Evolutionary conservation across 2,329 filamentous ascomycete genomes (phyloP).

Genomic region (Epichloe gansuensis): DNA sequence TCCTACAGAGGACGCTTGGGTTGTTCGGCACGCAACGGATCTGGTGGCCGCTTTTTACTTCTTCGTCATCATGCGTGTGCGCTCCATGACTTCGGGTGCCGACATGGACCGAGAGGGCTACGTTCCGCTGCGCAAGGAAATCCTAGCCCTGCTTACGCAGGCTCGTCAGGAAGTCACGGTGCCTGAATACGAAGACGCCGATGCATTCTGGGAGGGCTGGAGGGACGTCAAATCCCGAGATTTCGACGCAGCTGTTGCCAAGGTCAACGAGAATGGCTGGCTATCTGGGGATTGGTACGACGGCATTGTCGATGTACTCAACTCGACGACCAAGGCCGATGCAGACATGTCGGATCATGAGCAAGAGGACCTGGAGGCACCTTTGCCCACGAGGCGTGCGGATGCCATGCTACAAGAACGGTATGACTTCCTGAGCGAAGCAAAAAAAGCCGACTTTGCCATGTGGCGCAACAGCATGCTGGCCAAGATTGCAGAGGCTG

Average conservation of each 20-base stretch:
- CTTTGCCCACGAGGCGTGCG: constrained; percentile 32
- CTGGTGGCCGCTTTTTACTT: constrained; percentile 49
- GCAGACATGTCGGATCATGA: constrained; percentile 23
- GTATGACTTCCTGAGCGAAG: constrained; percentile 57
- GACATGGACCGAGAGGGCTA: constrained; percentile 31
- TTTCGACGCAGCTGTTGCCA: constrained; percentile 48
- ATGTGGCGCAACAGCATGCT: constrained; percentile 52
- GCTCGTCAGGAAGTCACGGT: constrained; percentile 29
- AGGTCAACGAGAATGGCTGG: constrained; percentile 45
- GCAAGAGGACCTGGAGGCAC: constrained; percentile 15
- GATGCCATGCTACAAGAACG: constrained; percentile 66
- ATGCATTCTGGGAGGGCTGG: constrained; percentile 40
- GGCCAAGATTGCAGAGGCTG: constrained; percentile 37
- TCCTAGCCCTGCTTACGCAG: constrained; percentile 28
- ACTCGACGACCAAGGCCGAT: constrained; percentile 19
- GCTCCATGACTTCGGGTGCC: constrained; percentile 25
- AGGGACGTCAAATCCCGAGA: constrained; percentile 34
- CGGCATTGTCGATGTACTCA: constrained; percentile 42
- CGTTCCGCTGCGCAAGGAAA: constrained; percentile 30
- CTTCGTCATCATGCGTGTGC: constrained; percentile 41
- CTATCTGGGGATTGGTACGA: constrained; percentile 50
- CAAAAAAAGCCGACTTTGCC: constrained; percentile 45
- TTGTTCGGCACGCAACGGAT: constrained; percentile 34
- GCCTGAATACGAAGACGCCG: constrained; percentile 29
- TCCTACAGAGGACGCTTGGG: constrained; percentile 35